phyloP scores from a whole-genome alignment of 257 asterid genomes.

The Lycium barbarum region DNA sequence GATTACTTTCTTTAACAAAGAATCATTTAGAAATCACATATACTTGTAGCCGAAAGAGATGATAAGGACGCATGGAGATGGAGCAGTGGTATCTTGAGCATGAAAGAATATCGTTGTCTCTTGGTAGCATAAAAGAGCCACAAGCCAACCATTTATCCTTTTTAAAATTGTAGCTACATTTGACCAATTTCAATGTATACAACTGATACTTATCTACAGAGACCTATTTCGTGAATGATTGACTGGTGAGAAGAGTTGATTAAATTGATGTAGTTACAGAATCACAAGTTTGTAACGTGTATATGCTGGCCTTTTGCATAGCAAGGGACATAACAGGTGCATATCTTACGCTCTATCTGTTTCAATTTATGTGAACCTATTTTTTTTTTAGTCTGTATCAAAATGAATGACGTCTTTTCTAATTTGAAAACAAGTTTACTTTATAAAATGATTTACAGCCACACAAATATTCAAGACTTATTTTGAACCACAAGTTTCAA shows the following conservation, averaged over 20 bases:
- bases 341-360: neutral
- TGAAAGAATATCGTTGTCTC: neutral
- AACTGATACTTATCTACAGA: neutral
- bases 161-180: neutral
- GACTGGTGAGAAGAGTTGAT: neutral
- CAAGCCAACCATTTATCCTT: neutral
- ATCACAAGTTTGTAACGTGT: neutral
- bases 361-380: too few relatives aligned
- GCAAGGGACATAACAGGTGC: neutral
- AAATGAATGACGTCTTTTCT: too few relatives aligned
- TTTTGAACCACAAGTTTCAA: too few relatives aligned
- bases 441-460: too few relatives aligned
- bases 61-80: neutral
- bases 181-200: neutral
- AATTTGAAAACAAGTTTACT: too few relatives aligned
- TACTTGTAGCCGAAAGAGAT: neutral
- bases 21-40: neutral
- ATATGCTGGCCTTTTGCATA: neutral
- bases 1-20: too few relatives aligned
- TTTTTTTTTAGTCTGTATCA: too few relatives aligned
- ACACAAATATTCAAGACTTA: too few relatives aligned
- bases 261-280: neutral
- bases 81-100: neutral
- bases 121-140: neutral
- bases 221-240: neutral